Evolutionary conservation across 768 basidiomycete genomes (phyloP).

Genomic region (Leccinum arenicola): DNA sequence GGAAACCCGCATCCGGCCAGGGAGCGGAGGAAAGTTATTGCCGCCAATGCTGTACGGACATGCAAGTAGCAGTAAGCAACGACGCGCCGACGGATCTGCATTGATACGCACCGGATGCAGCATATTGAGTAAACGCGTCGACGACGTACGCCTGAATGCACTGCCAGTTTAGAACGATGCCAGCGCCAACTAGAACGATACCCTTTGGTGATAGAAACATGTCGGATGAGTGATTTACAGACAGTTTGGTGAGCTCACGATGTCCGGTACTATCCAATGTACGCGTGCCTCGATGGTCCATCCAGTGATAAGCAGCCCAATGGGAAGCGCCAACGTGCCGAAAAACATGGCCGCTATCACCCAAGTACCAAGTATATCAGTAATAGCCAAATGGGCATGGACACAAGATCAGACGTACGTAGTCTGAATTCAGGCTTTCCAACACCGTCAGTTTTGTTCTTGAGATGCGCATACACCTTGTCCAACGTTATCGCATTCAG

Average conservation of each 20-base stretch:
- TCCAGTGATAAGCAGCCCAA: too few species aligned
- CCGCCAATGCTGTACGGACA: conserved; percentile 53
- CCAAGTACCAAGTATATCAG: too few species aligned
- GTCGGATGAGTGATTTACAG: neutral
- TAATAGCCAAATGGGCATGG: too few species aligned
- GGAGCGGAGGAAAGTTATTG: conserved; percentile 59
- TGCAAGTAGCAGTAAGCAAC: neutral
- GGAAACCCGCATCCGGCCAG: conserved; percentile 74
- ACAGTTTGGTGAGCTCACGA: conserved; percentile 38
- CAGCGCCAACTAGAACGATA: conserved; percentile 52
- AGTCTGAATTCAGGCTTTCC: too few species aligned
- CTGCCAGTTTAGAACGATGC: conserved; percentile 61
- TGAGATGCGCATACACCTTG: too few species aligned
- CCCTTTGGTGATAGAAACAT: conserved; percentile 39
- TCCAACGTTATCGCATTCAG: too few species aligned
- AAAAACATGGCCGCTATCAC: too few species aligned
- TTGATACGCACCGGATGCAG: neutral
- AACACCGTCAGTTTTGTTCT: too few species aligned
- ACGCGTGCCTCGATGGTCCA: too few species aligned
- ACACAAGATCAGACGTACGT: too few species aligned
- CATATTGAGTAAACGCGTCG: conserved; percentile 59
- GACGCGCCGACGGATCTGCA: neutral
- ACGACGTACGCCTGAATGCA: conserved; percentile 65
- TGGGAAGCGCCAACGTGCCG: too few species aligned
- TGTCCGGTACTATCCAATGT: conserved; percentile 70